Percentiles rank a stretch among this genome's conserved stretches.
These are phyloP conservation scores for Fusarium algeriense DNA, from an alignment of 2,329 filamentous ascomycete species.

Conservation along the genomic window DNA sequence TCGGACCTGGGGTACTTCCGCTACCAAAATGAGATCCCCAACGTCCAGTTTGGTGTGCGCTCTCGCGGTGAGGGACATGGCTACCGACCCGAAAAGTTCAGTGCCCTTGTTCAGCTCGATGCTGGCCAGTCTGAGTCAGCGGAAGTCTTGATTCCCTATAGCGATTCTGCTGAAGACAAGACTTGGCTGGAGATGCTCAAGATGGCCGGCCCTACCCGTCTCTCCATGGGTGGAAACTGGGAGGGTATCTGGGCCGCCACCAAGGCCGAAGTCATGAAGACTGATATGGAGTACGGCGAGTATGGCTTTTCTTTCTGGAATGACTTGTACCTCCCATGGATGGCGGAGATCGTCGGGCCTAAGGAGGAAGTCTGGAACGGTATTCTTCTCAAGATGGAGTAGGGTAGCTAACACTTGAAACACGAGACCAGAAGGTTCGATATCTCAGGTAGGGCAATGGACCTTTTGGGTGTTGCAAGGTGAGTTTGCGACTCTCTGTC, in stretches of 20 bases:
- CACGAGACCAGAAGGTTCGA: no score
- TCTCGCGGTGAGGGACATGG: rapidly evolving
- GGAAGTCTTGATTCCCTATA: neutral
- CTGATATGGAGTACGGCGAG: neutral
- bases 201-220: neutral
- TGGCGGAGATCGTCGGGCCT: neutral
- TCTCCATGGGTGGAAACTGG: neutral
- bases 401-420: no score
- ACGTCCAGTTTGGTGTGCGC: neutral
- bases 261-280: neutral
- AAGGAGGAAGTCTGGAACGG: neutral
- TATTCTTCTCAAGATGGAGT: no score
- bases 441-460: no score
- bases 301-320: neutral
- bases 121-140: neutral
- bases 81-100: neutral
- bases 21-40: neutral
- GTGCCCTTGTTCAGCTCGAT: neutral
- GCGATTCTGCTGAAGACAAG: neutral
- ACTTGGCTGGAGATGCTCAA: neutral
- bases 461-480: no score
- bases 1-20: neutral
- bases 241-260: slow-evolving; percentile 1
- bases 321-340: neutral
- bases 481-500: no score